A percentile compares a stretch with the other conserved stretches of the same genome.
These are phyloP conservation scores for Oryza rufipogon DNA, from an alignment of 176 grass and related monocot species.

Conservation along the genomic window DNA sequence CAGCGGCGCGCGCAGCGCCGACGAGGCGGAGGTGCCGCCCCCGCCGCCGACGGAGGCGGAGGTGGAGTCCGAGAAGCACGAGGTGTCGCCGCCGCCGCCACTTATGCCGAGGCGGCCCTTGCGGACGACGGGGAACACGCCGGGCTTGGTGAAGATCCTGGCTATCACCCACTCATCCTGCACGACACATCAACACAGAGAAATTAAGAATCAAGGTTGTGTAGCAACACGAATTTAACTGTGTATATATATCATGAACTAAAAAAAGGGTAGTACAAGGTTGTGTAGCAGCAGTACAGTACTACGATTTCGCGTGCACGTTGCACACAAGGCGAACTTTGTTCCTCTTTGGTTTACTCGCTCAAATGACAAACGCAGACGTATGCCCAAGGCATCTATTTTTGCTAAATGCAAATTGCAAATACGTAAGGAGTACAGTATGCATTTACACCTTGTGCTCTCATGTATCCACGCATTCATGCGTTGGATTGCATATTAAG, in stretches of 20 bases:
- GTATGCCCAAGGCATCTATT: too few relatives aligned
- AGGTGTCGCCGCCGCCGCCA: constrained; percentile 1
- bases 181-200: neutral
- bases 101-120: constrained; percentile 56
- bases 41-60: constrained; percentile 55
- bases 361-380: too few relatives aligned
- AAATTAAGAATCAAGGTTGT: neutral
- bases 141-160: constrained; percentile 76
- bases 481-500: neutral
- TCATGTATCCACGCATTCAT: neutral
- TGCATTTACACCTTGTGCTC: constrained; percentile 22
- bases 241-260: neutral
- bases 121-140: constrained; percentile 14
- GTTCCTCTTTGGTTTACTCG: too few relatives aligned
- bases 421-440: too few relatives aligned
- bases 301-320: too few relatives aligned
- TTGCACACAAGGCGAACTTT: neutral
- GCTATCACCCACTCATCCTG: constrained; percentile 98
- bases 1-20: constrained; percentile 49
- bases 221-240: neutral
- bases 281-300: neutral
- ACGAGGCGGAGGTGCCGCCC: constrained; percentile 53
- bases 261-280: neutral
- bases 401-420: too few relatives aligned
- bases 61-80: constrained; percentile 73